Base-by-base conservation (phyloP, 2,329 filamentous ascomycete genomes). In the Hypoxylon sp. region DNA sequence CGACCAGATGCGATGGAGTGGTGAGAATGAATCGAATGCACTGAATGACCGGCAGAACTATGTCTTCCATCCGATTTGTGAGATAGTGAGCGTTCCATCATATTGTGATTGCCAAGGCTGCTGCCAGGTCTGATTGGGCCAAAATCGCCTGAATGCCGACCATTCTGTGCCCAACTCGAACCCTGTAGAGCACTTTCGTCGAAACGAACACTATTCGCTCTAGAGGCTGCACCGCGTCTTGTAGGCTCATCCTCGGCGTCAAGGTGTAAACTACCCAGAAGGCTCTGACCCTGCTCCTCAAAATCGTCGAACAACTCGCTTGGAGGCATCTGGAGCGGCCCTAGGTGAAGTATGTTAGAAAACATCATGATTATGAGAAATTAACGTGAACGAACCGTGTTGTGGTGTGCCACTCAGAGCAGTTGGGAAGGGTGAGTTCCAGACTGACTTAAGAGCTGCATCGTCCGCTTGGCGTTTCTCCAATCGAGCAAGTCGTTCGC, bases 171-270 rank as follows among this genome's bases (percentile, higher is more conserved):
- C 83, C 94, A 95, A 69, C 91, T 82, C 6, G 83, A 91, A 36
- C 90, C 89, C 63, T 96, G 91, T 63, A 96, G 85, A 9, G 93
- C 92, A 67, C 91, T 96, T 69, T 97, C 93, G 67, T 97, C 94
- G 65, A 99, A 99, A 26, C 94, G 89, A 62, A 99, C 94, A 67
- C 94, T 97, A 69, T 97, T 97, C 36, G 94, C 93, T 63, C 94
- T 83, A 12, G 94, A 99, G 12, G 91, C 88, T 13, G 90, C 90
- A 44, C 94, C 90, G 57, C 93, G 84, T 26, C 91, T 85, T 49
- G 91, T 86, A 21, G 89, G 89, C 67, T 92, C 89, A 57, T 97
- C 91, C 56, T 96, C 92, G 4, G 87, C 82, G 59, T 96, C 93
- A 5, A 97, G 78, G 51, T 92, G 90, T 50, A 97, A 80, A 44